These are phyloP conservation scores for Malassezia caprae DNA, from an alignment of 1,284 basidiomycete species.

Conservation along the genomic window DNA sequence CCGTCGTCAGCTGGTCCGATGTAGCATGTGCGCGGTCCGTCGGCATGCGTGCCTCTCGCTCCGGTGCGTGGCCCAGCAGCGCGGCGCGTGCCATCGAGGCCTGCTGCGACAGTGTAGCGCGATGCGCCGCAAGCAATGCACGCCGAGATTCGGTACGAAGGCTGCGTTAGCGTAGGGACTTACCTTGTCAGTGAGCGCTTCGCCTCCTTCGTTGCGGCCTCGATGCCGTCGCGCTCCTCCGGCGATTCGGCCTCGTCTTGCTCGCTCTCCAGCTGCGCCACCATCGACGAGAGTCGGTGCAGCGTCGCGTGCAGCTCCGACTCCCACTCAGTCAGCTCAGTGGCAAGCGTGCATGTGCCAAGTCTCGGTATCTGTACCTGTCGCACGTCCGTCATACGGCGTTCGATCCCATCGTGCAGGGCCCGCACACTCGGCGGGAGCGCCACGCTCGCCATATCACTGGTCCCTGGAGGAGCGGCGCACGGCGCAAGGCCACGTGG, in stretches of 20 bases:
- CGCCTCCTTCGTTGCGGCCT: neutral
- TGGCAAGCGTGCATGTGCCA: constrained; percentile 15
- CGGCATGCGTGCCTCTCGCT: neutral
- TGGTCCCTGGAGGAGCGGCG: neutral
- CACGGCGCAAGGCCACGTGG: neutral
- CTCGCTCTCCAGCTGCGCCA: constrained; percentile 23
- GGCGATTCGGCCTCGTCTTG: constrained; percentile 26
- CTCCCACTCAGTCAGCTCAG: constrained; percentile 23
- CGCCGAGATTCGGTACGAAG: neutral
- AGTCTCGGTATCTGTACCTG: constrained; percentile 25
- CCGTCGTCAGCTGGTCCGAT: constrained; percentile 38
- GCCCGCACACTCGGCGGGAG: constrained; percentile 15
- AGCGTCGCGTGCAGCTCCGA: constrained; percentile 26
- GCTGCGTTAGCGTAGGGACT: neutral
- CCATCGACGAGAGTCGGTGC: constrained; percentile 23
- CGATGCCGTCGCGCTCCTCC: constrained; percentile 19
- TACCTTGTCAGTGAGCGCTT: constrained; percentile 17
- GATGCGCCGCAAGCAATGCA: constrained; percentile 11
- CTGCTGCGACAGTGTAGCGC: constrained; percentile 9
- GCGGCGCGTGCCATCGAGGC: constrained; percentile 5
- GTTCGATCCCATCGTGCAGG: constrained; percentile 19
- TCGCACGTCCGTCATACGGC: constrained; percentile 24
- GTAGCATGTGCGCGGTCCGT: constrained; percentile 37
- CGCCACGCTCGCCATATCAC: neutral
- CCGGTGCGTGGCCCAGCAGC: neutral